Evolutionary conservation across 2,329 filamentous ascomycete species (phyloP), one percentile per base, ranked within the genome.

Genomic region (Cryphonectria naterciae): DNA sequence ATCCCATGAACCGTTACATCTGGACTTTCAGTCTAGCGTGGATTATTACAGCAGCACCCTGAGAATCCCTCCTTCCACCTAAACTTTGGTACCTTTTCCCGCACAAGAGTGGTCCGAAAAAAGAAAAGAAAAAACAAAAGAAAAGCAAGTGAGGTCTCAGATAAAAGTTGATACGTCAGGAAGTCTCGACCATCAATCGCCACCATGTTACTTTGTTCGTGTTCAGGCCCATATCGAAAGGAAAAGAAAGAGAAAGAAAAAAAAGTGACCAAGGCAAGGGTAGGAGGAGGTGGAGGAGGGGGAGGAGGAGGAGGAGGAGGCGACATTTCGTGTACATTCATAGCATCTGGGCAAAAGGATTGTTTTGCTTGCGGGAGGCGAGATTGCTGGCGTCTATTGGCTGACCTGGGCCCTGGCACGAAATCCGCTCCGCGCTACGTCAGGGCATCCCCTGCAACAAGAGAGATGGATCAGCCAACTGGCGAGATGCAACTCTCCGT

Each of bases 311-410:
- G 32, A 58, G 15, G 25, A 32, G 54, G 54, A 32, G 54, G 28
- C 54, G 25, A 28, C 15, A 58, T 35, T 19, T 58, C 54, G 54
- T 58, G 54, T 62, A 60, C 32, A 19, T 37, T 22, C 58, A 37
- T 25, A 39, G 58, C 58, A 43, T 28, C 15, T 25, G 37, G 39
- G 41, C 41, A 46, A 65, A 35, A 49, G 63, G 28, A 32, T 32
- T 65, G 15, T 43, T 49, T 65, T 39, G 37, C 43, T 49, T 32
- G 41, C 22, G 32, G 63, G 63, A 68, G 61, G 46, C 58, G 67
- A 68, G 58, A 63, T 68, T 68, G 58, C 60, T 39, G 67, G 58
- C 67, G 43, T 35, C 58, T 22, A 68, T 68, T 63, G 67, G 58
- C 41, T 65, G 43, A 22, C n/a, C 35, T 39, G 58, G 37, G 11